A percentile compares a stretch with the other conserved stretches of the same genome.
Conservation (phyloP, 495 filamentous ascomycete genomes). For the Wilcoxina mikolae region DNA sequence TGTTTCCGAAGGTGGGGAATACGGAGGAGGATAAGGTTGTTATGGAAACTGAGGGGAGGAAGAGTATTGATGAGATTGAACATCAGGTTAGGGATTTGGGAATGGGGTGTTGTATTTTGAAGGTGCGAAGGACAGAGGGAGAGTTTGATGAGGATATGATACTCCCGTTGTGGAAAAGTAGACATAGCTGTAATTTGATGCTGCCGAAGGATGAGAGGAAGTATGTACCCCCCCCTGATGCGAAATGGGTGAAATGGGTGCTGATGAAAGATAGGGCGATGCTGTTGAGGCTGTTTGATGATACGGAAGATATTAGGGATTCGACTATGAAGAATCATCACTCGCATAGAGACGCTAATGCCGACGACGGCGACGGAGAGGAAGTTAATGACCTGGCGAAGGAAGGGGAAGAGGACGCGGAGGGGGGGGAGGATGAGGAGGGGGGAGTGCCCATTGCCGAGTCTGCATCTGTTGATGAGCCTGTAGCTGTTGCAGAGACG, state of each 20-base stretch:
- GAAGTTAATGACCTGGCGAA: no score
- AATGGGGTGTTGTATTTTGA: slow-evolving; percentile 84
- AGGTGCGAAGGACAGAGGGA: slow-evolving; percentile 51
- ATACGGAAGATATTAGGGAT: slow-evolving; percentile 51
- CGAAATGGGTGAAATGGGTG: background rate
- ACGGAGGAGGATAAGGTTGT: slow-evolving; percentile 77
- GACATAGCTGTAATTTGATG: slow-evolving; percentile 85
- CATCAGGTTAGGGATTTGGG: slow-evolving; percentile 61
- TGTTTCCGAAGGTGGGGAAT: slow-evolving; percentile 83
- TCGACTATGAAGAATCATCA: slow-evolving; percentile 36
- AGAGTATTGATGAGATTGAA: slow-evolving; percentile 62
- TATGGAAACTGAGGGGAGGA: background rate
- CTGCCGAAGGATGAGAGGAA: slow-evolving; percentile 85
- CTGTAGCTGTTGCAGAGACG: no score
- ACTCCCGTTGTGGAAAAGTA: slow-evolving; percentile 78
- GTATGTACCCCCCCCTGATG: slow-evolving; percentile 7
- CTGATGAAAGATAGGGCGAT: slow-evolving; percentile 43
- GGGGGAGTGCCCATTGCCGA: no score
- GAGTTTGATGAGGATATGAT: slow-evolving; percentile 70
- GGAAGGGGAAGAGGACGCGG: slow-evolving; percentile 14
- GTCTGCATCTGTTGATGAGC: no score
- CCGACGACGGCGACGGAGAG: no score
- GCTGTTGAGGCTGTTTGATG: slow-evolving; percentile 80
- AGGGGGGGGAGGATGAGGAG: slow-evolving; percentile 6
- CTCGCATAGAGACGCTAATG: slow-evolving; percentile 17